phyloP scores from a whole-genome alignment of 2,329 filamentous ascomycete species.

The Diaporthe humulicola region DNA sequence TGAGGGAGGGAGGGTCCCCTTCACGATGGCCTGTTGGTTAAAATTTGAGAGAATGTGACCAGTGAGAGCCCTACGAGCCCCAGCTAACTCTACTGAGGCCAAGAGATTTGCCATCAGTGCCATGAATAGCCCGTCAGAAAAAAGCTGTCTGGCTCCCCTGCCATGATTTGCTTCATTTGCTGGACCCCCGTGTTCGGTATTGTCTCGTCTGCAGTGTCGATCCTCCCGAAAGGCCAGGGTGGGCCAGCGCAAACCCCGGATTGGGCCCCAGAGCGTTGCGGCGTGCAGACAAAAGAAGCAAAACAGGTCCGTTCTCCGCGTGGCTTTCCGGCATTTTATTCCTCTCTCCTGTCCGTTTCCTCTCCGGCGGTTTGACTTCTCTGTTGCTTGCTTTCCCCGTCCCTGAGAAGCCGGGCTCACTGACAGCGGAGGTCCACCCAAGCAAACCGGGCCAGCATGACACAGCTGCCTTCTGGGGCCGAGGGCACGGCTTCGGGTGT shows the following conservation, averaged over 20 bases:
- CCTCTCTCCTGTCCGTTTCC: background rate
- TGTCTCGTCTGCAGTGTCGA: conserved; percentile 24
- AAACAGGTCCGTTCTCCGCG: conserved; percentile 27
- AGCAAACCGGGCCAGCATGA: conserved; percentile 22
- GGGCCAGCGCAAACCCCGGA: background rate
- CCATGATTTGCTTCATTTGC: conserved; percentile 7
- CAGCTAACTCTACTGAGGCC: background rate
- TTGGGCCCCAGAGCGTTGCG: background rate
- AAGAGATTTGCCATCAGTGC: conserved; percentile 21
- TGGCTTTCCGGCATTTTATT: background rate
- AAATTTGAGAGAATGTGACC: background rate
- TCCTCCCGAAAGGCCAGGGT: background rate
- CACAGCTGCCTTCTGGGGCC: conserved; percentile 36
- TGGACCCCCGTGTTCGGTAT: conserved; percentile 9
- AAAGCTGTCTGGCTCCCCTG: background rate
- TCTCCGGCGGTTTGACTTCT: background rate
- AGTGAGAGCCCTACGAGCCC: conserved; percentile 3
- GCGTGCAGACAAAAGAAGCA: conserved; percentile 12
- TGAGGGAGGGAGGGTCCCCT: conserved; percentile 1
- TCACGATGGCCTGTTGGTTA: conserved; percentile 1
- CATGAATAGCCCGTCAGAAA: background rate
- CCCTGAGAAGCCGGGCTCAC: conserved; percentile 1
- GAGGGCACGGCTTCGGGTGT: conserved; percentile 32
- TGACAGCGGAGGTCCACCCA: conserved; percentile 8
- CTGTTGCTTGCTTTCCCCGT: background rate